Base-by-base conservation (phyloP, 2,329 filamentous ascomycete genomes). In the Cercospora sp. region DNA sequence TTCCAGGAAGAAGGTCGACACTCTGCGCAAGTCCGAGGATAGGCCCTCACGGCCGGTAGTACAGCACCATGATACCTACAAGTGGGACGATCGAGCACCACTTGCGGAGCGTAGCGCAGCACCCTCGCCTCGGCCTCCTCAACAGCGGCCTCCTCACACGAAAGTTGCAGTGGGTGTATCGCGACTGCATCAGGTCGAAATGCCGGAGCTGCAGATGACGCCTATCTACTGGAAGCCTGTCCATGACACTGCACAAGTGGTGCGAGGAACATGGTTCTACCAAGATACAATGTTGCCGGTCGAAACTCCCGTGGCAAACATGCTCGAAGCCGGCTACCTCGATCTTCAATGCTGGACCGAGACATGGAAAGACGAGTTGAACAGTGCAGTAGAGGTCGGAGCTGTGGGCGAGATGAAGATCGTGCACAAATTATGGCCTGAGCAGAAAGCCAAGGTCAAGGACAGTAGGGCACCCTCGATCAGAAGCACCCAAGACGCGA, bases 181-280 rank as follows among this genome's bases (percentile, higher is more conserved):
- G n/a, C 87, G 93, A 72, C 83, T 99, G 67, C 94, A 99, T 77
- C 87, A 94, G 75, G 94, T 98, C 1, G 89, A 91, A 67, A 84
- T 98, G 73, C 93, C 94, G 23, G 87, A 87, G 63, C 81, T 97
- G 36, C 66, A 83, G 75, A 97, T 99, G 93, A 92, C 94, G 78
- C 95, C 95, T 0, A 97, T 98, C 68, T 99, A 99, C 78, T 99
- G 95, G 95, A 94, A 91, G 18, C 94, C 95, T 7, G 86, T 98
- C 33, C 93, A 97, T 74, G 95, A 98, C 75, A 87, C 96, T 33
- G 90, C 92, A 6, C 84, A 89, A 40, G 93, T 98, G 1, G 85
- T 91, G 66, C 86, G 95, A 72, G 93, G 91, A 0, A 98, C 94
- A 0, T 99, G 95, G 95, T 99, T 99, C 78, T 98, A 98, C 80